These are phyloP conservation scores for Globisporangium cystogenes DNA, from an alignment of 352 stramenopile species.

Conservation along the genomic window DNA sequence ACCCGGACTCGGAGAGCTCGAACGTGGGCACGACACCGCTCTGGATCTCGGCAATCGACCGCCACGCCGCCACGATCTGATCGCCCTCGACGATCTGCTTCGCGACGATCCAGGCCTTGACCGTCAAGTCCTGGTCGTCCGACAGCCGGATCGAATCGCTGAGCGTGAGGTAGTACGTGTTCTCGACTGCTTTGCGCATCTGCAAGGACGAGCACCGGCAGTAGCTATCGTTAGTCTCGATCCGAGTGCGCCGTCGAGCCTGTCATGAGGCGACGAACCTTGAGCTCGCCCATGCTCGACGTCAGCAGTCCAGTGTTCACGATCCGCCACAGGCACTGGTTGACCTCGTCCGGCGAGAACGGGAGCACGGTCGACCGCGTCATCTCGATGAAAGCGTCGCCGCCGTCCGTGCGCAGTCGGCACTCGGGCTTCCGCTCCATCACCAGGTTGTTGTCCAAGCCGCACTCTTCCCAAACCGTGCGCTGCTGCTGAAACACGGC, in stretches of 20 bases:
- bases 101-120: slow-evolving; percentile 18
- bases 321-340: slow-evolving; percentile 19
- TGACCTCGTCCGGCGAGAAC: slow-evolving; percentile 19
- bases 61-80: slow-evolving; percentile 22
- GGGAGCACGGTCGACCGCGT: not conserved
- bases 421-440: not conserved
- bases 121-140: slow-evolving; percentile 9
- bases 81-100: slow-evolving; percentile 21
- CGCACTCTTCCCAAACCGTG: slow-evolving; percentile 12
- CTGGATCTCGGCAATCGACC: slow-evolving; percentile 19
- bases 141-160: slow-evolving; percentile 19
- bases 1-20: not conserved
- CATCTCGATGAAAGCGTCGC: not conserved
- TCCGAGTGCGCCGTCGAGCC: too few relatives aligned
- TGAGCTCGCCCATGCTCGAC: not conserved
- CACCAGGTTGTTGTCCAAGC: slow-evolving; percentile 13
- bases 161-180: slow-evolving; percentile 17
- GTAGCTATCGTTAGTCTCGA: too few relatives aligned
- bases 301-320: slow-evolving; percentile 3
- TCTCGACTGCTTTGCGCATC: not conserved
- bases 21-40: not conserved
- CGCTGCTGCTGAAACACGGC: slow-evolving; percentile 16
- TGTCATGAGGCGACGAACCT: not conserved
- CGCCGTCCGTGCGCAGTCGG: not conserved
- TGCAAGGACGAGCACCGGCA: not conserved